Conservation (phyloP, 225 moss, liverwort and hornwort genomes). For the Asterella californica region DNA sequence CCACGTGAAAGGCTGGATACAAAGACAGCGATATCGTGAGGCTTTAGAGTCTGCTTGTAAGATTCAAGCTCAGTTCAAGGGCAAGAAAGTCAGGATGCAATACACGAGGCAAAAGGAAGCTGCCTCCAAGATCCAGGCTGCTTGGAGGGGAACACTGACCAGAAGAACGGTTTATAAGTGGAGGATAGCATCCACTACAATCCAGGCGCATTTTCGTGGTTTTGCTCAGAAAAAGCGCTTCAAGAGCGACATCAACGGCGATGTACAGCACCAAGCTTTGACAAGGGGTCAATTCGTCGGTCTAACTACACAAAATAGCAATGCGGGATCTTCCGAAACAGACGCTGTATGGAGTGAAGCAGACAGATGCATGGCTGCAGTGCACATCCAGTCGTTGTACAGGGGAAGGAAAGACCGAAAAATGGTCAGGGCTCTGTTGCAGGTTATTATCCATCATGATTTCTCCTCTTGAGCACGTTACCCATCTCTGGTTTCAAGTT, state of each 20-base stretch:
- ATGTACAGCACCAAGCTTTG: constrained; percentile 31
- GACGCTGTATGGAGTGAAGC: not conserved
- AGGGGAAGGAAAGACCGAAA: not conserved
- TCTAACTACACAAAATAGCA: constrained; percentile 16
- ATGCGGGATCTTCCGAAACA: not conserved
- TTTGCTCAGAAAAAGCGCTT: constrained; percentile 33
- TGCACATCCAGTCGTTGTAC: not conserved
- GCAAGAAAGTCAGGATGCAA: not conserved
- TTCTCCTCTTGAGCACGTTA: not conserved
- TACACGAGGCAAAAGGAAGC: not conserved
- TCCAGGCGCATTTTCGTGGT: constrained; percentile 48
- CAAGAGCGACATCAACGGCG: not conserved
- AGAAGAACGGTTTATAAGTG: constrained; percentile 6
- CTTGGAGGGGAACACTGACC: constrained; percentile 18
- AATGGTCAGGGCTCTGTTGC: not conserved
- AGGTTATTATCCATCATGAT: not conserved
- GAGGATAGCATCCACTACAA: constrained; percentile 14
- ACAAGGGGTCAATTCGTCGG: constrained; percentile 36
- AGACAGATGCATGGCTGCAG: not conserved
- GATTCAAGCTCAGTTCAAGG: constrained; percentile 18
- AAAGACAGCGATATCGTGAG: constrained; percentile 26
- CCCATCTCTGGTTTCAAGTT: no score
- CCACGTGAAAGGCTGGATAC: constrained; percentile 32
- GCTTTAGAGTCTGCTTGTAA: not conserved
- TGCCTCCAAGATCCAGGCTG: constrained; percentile 23